Evolutionary conservation across 2,329 filamentous ascomycete species (phyloP).

Genomic region (Raffaelea arxii): DNA sequence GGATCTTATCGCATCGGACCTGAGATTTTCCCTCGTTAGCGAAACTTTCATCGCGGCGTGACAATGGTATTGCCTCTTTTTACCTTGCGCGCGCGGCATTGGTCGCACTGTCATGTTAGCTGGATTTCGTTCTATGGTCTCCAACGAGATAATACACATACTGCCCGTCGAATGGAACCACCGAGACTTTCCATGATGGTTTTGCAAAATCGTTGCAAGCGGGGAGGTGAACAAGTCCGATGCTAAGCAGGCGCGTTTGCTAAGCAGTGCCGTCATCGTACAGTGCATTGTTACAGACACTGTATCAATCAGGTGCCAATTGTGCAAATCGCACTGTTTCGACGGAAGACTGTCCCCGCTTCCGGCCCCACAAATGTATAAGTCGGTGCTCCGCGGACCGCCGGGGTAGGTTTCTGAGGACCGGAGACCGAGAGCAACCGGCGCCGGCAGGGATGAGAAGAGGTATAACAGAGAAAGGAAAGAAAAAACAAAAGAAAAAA

Average conservation of each 20-base stretch:
- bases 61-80: not conserved
- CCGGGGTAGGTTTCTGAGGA: not conserved
- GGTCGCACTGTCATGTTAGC: not conserved
- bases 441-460: not conserved
- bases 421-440: not conserved
- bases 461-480: not conserved
- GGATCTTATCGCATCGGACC: slow-evolving; percentile 6
- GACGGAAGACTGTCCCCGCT: not conserved
- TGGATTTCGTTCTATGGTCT: not conserved
- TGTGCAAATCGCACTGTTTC: too few relatives aligned
- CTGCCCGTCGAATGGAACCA: not conserved
- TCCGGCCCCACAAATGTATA: not conserved
- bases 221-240: not conserved
- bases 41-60: too few relatives aligned
- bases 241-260: too few relatives aligned
- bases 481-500: not conserved
- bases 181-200: not conserved
- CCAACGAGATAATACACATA: not conserved
- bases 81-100: not conserved
- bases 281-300: not conserved
- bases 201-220: not conserved
- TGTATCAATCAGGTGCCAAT: too few relatives aligned
- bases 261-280: not conserved
- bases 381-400: not conserved
- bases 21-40: too few relatives aligned